Percentiles rank a stretch among this genome's conserved stretches.
phyloP scores from a whole-genome alignment of 345 rosid genomes.

The Hevea brasiliensis region DNA sequence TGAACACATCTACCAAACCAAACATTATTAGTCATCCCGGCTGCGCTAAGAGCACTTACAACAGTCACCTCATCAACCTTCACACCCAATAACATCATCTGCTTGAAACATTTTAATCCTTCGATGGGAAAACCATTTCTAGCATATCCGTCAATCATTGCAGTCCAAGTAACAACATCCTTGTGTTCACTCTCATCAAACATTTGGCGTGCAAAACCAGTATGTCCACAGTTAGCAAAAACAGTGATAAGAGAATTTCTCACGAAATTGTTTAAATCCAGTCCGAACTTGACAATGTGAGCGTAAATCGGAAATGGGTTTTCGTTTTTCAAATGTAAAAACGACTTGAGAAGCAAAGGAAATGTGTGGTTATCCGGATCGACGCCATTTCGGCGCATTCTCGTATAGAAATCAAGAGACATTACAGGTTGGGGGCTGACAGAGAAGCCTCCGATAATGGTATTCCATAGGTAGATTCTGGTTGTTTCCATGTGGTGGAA shows the following conservation, averaged over 20 bases:
- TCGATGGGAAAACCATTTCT: constrained; percentile 28
- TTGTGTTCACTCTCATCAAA: constrained; percentile 29
- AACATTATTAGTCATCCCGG: constrained; percentile 27
- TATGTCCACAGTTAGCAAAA: constrained; percentile 20
- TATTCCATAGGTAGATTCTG: constrained; percentile 26
- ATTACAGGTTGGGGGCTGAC: constrained; percentile 17
- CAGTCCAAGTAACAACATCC: constrained; percentile 42
- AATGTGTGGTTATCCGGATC: constrained; percentile 31
- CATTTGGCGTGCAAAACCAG: constrained; percentile 23
- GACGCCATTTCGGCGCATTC: constrained; percentile 30
- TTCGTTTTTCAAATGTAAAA: constrained; percentile 21
- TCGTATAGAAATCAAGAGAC: constrained; percentile 22
- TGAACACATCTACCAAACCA: constrained; percentile 43
- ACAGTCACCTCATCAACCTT: constrained; percentile 29
- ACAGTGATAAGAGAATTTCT: constrained; percentile 37
- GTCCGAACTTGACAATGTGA: constrained; percentile 33
- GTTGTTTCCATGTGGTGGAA: neutral
- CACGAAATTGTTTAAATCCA: constrained; percentile 32
- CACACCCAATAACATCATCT: constrained; percentile 25
- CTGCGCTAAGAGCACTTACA: constrained; percentile 33
- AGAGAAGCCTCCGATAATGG: constrained; percentile 30
- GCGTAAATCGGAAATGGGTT: constrained; percentile 30
- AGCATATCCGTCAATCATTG: constrained; percentile 35
- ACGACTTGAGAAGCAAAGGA: constrained; percentile 36
- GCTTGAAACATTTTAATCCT: constrained; percentile 25